A percentile compares a stretch with the other conserved stretches of the same genome.
Conservation (phyloP, 1,284 basidiomycete genomes). For the Fomitiporia mediterranea region DNA sequence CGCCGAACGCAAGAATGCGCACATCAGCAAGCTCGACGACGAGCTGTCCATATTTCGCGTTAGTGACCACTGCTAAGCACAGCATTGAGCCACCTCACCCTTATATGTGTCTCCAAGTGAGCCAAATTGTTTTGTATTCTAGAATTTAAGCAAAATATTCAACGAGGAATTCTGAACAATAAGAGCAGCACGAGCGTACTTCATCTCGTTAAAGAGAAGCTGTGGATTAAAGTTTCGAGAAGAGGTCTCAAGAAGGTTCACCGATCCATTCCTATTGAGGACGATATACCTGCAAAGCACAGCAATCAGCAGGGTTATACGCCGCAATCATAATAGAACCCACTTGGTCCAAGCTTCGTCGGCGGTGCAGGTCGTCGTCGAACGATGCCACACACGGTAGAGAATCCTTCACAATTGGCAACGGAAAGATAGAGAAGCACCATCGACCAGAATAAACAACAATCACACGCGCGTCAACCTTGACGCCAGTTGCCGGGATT, state of each 20-base stretch:
- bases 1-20: conserved; percentile 67
- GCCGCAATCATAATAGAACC: conserved; percentile 22
- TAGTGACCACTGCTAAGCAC: neutral
- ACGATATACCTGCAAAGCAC: conserved; percentile 53
- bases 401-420: conserved; percentile 41
- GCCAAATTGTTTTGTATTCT: conserved; percentile 22
- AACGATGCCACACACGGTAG: conserved; percentile 61
- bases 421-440: neutral
- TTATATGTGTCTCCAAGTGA: conserved; percentile 23
- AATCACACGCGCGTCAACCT: neutral
- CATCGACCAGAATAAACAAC: neutral
- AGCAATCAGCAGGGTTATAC: neutral
- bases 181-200: conserved; percentile 47
- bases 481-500: neutral
- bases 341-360: conserved; percentile 81
- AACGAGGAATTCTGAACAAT: conserved; percentile 7
- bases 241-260: conserved; percentile 60
- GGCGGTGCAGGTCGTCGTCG: conserved; percentile 59
- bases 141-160: conserved; percentile 3
- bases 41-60: conserved; percentile 36
- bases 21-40: conserved; percentile 67
- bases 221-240: conserved; percentile 64
- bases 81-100: conserved; percentile 19
- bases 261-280: conserved; percentile 66
- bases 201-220: conserved; percentile 66